Evolutionary conservation across 2,329 filamentous ascomycete species (phyloP).

Genomic region (Chaetomiaceae sp.): DNA sequence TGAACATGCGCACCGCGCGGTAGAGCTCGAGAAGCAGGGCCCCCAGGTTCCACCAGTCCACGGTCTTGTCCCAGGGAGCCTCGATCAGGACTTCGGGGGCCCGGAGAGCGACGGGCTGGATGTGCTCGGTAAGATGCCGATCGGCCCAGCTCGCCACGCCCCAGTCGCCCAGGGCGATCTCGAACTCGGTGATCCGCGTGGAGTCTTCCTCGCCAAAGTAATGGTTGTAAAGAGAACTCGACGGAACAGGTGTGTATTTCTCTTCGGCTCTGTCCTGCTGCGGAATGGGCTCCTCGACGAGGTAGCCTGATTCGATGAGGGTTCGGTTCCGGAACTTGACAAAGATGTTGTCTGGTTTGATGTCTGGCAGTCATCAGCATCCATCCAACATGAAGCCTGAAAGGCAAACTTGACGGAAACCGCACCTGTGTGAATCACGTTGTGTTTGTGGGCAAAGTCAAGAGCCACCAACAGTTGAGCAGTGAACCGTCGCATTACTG

Average conservation of each 20-base stretch:
- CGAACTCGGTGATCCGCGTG: not conserved
- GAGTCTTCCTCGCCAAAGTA: slow-evolving; percentile 5
- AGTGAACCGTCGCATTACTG: slow-evolving; percentile 9
- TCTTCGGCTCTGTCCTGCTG: slow-evolving; percentile 9
- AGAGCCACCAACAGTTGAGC: slow-evolving; percentile 9
- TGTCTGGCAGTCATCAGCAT: too few species aligned
- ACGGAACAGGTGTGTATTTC: slow-evolving; percentile 9
- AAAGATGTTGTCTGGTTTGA: slow-evolving; percentile 19
- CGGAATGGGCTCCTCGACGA: slow-evolving; percentile 7
- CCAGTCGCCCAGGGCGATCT: slow-evolving; percentile 20
- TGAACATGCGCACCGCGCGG: slow-evolving; percentile 13
- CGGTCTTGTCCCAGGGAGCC: slow-evolving; percentile 11
- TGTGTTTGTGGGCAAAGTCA: slow-evolving; percentile 11
- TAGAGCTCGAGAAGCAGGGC: slow-evolving; percentile 13
- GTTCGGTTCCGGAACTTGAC: slow-evolving; percentile 13
- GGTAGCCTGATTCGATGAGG: slow-evolving; percentile 12
- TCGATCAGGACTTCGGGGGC: slow-evolving; percentile 17
- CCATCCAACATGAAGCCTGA: too few species aligned
- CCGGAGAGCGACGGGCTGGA: slow-evolving; percentile 17
- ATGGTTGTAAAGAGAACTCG: not conserved
- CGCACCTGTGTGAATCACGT: slow-evolving; percentile 15
- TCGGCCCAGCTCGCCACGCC: not conserved
- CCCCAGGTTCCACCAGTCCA: slow-evolving; percentile 18
- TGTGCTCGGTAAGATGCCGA: slow-evolving; percentile 13
- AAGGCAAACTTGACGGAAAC: too few species aligned